Conservation (phyloP, 176 grass and related monocot species). For the Puccinellia tenuiflora region DNA sequence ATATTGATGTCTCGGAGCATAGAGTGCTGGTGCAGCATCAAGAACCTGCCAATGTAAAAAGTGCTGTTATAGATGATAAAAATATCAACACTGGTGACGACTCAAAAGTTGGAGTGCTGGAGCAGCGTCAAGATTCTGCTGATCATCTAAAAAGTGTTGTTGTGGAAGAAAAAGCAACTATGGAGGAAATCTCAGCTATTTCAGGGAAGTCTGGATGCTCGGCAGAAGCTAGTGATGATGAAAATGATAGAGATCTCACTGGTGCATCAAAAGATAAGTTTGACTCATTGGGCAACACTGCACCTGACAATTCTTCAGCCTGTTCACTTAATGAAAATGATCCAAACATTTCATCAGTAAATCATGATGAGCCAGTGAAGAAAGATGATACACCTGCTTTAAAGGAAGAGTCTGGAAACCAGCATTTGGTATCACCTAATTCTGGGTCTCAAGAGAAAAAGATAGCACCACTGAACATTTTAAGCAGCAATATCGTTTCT, state of each 20-base stretch:
- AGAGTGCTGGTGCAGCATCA: conserved; percentile 4
- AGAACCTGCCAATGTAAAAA: conserved; percentile 14
- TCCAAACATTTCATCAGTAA: conserved; percentile 4
- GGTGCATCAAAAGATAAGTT: conserved; percentile 26
- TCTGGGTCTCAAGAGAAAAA: conserved; percentile 23
- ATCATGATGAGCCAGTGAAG: conserved; percentile 25
- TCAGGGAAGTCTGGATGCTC: conserved; percentile 15
- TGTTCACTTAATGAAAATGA: conserved; percentile 11
- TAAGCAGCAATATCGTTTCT: neutral
- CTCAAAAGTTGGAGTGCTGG: conserved; percentile 13
- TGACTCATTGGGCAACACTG: conserved; percentile 2
- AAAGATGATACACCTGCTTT: conserved; percentile 10
- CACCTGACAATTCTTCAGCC: conserved; percentile 4
- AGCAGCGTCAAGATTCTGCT: conserved; percentile 31
- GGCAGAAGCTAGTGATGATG: conserved; percentile 4
- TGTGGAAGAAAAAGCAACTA: conserved; percentile 5
- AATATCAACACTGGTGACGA: conserved; percentile 18
- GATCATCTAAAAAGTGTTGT: conserved; percentile 9
- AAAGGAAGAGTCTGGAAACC: conserved; percentile 29
- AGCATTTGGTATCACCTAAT: neutral
- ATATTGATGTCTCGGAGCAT: conserved; percentile 21
- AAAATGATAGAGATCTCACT: conserved; percentile 9
- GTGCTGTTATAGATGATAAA: conserved; percentile 21
- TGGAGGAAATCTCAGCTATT: conserved; percentile 14
- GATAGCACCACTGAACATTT: conserved; percentile 12